These are phyloP conservation scores for Axilococcus clingmanii DNA, from an alignment of 139 green algal species.

Conservation along the genomic window DNA sequence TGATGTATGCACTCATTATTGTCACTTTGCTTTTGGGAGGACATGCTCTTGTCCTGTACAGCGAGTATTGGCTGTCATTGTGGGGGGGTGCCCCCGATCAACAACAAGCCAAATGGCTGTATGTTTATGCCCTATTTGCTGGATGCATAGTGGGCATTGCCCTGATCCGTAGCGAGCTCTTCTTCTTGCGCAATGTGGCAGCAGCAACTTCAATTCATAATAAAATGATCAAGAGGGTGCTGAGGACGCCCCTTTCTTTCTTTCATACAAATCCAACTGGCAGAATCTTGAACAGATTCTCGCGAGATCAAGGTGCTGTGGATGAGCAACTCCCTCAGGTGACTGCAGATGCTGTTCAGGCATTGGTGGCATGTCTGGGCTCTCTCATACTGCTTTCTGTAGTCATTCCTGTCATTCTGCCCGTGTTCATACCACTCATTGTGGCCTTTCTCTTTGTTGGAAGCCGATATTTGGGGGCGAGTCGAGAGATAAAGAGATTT, in stretches of 20 bases:
- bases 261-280: slow-evolving; percentile 90
- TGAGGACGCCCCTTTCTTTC: slow-evolving; percentile 80
- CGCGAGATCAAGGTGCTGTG: slow-evolving; percentile 62
- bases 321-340: slow-evolving; percentile 65
- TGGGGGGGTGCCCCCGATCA: slow-evolving; percentile 38
- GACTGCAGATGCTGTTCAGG: slow-evolving; percentile 57
- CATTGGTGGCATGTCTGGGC: slow-evolving; percentile 40
- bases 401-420: slow-evolving; percentile 62
- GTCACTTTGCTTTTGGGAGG: slow-evolving; percentile 39
- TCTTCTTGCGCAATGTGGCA: slow-evolving; percentile 45
- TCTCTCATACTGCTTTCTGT: slow-evolving; percentile 34
- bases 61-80: slow-evolving; percentile 53
- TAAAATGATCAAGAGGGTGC: slow-evolving; percentile 27
- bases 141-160: slow-evolving; percentile 31
- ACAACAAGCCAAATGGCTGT: slow-evolving; percentile 24
- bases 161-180: slow-evolving; percentile 35
- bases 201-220: slow-evolving; percentile 50
- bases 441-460: slow-evolving; percentile 39
- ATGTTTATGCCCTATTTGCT: slow-evolving; percentile 48
- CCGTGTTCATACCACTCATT: slow-evolving; percentile 54
- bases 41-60: slow-evolving; percentile 45
- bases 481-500: slow-evolving; percentile 87
- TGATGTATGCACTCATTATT: background rate
- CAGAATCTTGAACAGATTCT: slow-evolving; percentile 80
- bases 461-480: slow-evolving; percentile 53